Percentiles rank a stretch among this genome's conserved stretches.
Conservation (phyloP, 1,284 basidiomycete genomes). For the Boletellus deceptivus region DNA sequence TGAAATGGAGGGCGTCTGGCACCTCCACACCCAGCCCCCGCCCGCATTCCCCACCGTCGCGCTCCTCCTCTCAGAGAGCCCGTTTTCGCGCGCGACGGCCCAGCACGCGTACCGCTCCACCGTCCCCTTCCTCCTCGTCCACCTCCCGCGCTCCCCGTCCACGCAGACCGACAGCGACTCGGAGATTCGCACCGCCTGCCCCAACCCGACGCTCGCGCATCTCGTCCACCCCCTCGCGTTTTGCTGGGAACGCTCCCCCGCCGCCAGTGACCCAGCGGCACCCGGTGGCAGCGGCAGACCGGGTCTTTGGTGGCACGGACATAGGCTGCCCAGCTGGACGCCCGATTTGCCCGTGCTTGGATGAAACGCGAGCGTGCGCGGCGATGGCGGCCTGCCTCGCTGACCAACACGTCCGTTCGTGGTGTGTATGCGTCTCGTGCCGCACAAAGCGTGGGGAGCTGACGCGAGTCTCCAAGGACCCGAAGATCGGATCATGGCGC, state of each 20-base stretch:
- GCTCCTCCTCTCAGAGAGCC: constrained; percentile 72
- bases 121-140: constrained; percentile 74
- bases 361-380: too few relatives aligned
- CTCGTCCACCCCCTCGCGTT: constrained; percentile 39
- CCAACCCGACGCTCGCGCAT: constrained; percentile 21
- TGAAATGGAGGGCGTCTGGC: constrained; percentile 84
- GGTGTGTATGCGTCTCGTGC: neutral
- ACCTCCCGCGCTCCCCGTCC: constrained; percentile 53
- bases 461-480: neutral
- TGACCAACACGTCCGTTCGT: too few relatives aligned
- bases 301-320: constrained; percentile 46
- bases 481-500: neutral
- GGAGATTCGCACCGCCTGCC: constrained; percentile 14
- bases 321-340: constrained; percentile 21
- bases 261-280: neutral
- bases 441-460: neutral
- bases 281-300: constrained; percentile 39
- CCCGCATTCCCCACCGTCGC: constrained; percentile 54
- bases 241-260: constrained; percentile 56
- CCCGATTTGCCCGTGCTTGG: constrained; percentile 7
- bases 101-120: constrained; percentile 67
- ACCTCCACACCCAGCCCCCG: constrained; percentile 24
- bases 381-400: neutral
- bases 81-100: constrained; percentile 69
- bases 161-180: neutral